These are phyloP conservation scores for Schwanniomyces etchellsii DNA, from an alignment of 1,139 yeast genomes.

Conservation along the genomic window DNA sequence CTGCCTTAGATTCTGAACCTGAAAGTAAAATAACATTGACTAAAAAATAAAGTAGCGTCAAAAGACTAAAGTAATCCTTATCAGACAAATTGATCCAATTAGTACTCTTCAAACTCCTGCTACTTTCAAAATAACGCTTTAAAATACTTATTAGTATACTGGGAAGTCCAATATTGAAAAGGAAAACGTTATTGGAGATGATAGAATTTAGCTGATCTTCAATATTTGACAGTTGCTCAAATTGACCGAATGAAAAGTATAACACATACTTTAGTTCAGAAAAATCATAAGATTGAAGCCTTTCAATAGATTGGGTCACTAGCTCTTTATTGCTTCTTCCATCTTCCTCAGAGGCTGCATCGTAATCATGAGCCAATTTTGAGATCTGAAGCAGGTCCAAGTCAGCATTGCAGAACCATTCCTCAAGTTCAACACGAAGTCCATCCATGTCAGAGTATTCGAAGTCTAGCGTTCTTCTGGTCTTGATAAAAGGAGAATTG, in stretches of 20 bases:
- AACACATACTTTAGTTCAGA: conserved; percentile 1
- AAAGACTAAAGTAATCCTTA: conserved; percentile 23
- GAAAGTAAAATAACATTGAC: conserved; percentile 24
- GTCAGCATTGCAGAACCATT: conserved; percentile 62
- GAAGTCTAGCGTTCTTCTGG: conserved; percentile 41
- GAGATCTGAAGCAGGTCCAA: conserved; percentile 23
- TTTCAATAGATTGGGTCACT: background rate
- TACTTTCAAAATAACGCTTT: background rate
- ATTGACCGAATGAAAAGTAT: conserved; percentile 43
- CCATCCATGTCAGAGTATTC: conserved; percentile 33
- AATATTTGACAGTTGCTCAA: conserved; percentile 19
- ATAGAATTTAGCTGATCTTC: conserved; percentile 34
- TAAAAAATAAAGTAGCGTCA: conserved; percentile 53
- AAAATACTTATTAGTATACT: background rate
- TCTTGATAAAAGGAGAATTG: conserved; percentile 25
- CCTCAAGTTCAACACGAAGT: conserved; percentile 45
- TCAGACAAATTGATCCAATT: background rate
- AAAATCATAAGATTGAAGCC: too few species aligned
- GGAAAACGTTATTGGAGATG: conserved; percentile 10
- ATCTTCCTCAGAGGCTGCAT: conserved; percentile 1
- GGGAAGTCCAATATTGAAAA: background rate
- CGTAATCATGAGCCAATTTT: conserved; percentile 9
- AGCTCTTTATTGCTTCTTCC: conserved; percentile 1
- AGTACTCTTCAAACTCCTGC: background rate
- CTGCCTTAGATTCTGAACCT: conserved; percentile 16